phyloP scores from a whole-genome alignment of 2,329 filamentous ascomycete genomes.

The Paecilomyces dactylethromorphus region DNA sequence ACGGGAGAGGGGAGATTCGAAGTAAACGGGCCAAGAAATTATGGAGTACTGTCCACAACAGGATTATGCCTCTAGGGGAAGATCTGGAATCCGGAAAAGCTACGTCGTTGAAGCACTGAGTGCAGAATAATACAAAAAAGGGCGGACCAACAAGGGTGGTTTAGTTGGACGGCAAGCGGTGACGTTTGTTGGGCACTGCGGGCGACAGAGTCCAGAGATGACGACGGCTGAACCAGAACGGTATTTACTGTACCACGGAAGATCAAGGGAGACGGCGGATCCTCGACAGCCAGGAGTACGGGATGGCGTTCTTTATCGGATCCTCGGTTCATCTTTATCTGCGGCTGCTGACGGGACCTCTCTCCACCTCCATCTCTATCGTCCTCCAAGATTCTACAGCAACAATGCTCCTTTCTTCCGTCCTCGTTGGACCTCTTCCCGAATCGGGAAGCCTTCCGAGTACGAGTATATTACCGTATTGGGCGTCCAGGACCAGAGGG shows the following conservation, averaged over 20 bases:
- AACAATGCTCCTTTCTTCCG: not conserved
- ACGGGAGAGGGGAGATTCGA: not conserved
- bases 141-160: not conserved
- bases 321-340: not conserved
- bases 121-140: not conserved
- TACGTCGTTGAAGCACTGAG: not conserved
- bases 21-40: not conserved
- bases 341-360: not conserved
- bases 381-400: not conserved
- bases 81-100: not conserved
- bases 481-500: conserved; percentile 9
- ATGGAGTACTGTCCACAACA: not conserved
- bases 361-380: not conserved
- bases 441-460: not conserved
- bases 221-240: not conserved
- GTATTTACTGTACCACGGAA: not conserved
- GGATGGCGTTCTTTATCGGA: not conserved
- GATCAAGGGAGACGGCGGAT: not conserved
- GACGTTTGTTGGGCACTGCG: not conserved
- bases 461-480: not conserved
- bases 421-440: not conserved
- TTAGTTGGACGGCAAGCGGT: not conserved
- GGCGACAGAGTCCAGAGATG: not conserved
- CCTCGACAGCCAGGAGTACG: not conserved
- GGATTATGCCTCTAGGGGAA: not conserved